phyloP scores from a whole-genome alignment of 2,329 filamentous ascomycete species.

The Hymenoscyphus albidus region DNA sequence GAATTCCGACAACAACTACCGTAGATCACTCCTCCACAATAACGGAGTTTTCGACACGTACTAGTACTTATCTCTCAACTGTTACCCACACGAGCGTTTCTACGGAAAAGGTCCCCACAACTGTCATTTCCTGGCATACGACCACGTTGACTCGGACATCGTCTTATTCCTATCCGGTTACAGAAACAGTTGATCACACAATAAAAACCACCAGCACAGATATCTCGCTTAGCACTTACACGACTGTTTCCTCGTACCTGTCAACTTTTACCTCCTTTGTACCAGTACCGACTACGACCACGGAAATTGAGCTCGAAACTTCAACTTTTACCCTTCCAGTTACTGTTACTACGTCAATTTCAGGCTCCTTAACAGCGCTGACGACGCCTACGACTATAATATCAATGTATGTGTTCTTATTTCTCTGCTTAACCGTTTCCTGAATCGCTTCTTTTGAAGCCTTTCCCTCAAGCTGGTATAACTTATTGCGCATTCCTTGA shows the following conservation, averaged over 20 bases:
- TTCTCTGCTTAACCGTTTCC: neutral
- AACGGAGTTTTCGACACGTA: neutral
- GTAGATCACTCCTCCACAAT: neutral
- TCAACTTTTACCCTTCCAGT: neutral
- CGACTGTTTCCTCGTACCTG: neutral
- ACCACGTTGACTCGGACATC: neutral
- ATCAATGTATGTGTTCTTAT: neutral
- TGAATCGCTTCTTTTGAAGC: neutral
- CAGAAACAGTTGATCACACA: neutral
- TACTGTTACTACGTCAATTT: neutral
- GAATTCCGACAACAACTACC: neutral
- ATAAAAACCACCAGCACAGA: neutral
- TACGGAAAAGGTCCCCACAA: neutral
- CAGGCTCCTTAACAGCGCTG: neutral
- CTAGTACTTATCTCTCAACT: neutral
- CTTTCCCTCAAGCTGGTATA: neutral
- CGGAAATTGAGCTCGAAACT: neutral
- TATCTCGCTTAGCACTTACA: slow-evolving; percentile 7
- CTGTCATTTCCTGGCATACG: neutral
- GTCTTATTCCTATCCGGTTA: neutral
- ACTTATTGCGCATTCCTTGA: neutral
- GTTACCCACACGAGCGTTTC: neutral
- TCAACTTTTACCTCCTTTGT: neutral
- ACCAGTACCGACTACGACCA: neutral
- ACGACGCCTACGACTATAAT: neutral